Evolutionary conservation across 1,139 yeast genomes (phyloP), one percentile per base, ranked within the genome.

Genomic region (Lodderomyces orthopsilosis): DNA sequence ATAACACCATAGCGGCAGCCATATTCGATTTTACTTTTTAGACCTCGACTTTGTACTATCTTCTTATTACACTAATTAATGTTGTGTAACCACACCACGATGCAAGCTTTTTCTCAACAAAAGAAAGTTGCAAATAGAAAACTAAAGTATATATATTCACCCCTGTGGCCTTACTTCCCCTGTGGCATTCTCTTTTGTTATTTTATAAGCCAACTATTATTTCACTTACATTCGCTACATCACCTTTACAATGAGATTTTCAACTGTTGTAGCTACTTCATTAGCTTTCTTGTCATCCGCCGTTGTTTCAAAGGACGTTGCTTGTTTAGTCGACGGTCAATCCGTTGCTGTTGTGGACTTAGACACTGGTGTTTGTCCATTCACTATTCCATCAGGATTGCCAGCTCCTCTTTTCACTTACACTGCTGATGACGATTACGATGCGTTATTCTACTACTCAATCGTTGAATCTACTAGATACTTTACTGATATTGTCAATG

Each of bases 331-430:
- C 41, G 55, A 63, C 49, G 74, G 73, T 48, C 57, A 41, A 37
- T 45, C 53, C 37, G 63, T 61, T 27, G 68, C 67, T 27, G 58
- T 59, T 37, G 75, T 70, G 41, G 75, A 69, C 59, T 63, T 63
- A 48, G 74, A 63, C 47, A 65, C 75, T 41, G 77, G 75, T 50
- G 48, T 46, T 13, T 71, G 77, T 61, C 65, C 69, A 43, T 70
- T 69, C 65, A 47, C 65, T 14, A 49, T 71, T 41, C 73, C 74
- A 49, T 43, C 52, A 3, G 6, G 43, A 23, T 61, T 55, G 46
- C 67, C 70, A 38, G 60, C 54, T 35, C 46, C 46, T 18, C 23
- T 38, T 36, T 68, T 66, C 54, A 51, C 54, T 27, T 69, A 56
- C 58, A 51, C 33, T 27, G 56, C 66, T 34, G 43, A 47, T 10